Evolutionary conservation across 108 stramenopile species (phyloP).

Genomic region (Mediolabrus comicus): DNA sequence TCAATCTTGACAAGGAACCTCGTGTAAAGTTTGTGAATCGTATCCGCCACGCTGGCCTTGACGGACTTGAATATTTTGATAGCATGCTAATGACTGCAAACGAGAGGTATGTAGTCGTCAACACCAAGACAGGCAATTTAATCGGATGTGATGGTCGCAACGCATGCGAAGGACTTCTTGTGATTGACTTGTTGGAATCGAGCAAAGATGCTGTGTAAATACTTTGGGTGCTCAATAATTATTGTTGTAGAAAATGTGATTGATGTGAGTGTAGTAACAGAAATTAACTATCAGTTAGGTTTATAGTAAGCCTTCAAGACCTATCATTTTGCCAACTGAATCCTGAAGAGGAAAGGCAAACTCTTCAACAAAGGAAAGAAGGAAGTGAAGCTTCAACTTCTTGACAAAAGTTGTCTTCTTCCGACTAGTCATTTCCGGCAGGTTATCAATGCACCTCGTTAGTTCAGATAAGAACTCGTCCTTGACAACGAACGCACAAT

Average conservation of each 20-base stretch:
- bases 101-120: constrained; percentile 66
- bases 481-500: constrained; percentile 19
- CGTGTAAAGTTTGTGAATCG: constrained; percentile 51
- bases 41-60: constrained; percentile 63
- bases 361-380: constrained; percentile 26
- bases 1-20: constrained; percentile 10
- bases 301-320: constrained; percentile 6
- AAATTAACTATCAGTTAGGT: neutral
- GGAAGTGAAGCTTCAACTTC: constrained; percentile 15
- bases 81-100: constrained; percentile 59
- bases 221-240: too few relatives aligned
- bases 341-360: constrained; percentile 25
- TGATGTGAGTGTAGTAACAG: too few relatives aligned
- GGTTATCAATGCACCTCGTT: constrained; percentile 12
- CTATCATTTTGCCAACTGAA: constrained; percentile 18
- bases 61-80: constrained; percentile 60
- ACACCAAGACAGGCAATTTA: constrained; percentile 65
- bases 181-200: constrained; percentile 58
- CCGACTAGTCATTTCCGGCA: constrained; percentile 22
- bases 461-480: constrained; percentile 35
- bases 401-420: constrained; percentile 14
- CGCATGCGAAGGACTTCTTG: constrained; percentile 57
- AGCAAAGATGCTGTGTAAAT: neutral
- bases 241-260: neutral
- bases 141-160: constrained; percentile 41